Base-by-base conservation (phyloP, 768 basidiomycete species). In the Amanita molliuscula region DNA sequence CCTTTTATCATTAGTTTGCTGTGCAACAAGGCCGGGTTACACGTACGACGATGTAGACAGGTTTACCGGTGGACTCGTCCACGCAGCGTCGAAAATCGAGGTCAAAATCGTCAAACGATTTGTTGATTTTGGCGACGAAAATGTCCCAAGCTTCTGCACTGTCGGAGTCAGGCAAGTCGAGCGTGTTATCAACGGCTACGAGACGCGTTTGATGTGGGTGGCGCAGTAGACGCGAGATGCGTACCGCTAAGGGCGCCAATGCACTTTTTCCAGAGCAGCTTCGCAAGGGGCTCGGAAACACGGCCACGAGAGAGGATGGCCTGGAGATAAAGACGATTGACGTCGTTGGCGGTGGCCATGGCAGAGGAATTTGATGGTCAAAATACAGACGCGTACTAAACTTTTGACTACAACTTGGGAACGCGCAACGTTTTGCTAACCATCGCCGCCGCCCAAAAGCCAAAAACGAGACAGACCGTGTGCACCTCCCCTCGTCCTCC, bases 371-470 rank as follows among this genome's bases (percentile, higher is more conserved):
- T 41, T 52, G 41, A 50, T 55, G 41, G 36, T 54, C 33, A 23
- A 34, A 29, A 48, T 48, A 45, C 42, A 52, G 58, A 62, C 57
- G 62, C 60, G 64, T n/a, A n/a, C n/a, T n/a, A 53, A 53, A 56
- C 28, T 52, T 44, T 36, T 42, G 20, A 54, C 58, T 66, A 88
- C 41, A 78, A 58, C 68, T 92, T 92, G 10, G 89, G 88, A 46
- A 97, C 80, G 44, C 82, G 77, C 41, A 99, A 72, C 13, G 96
- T 98, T 70, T 98, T 98, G 75, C 90, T 94, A 55, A 99, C 88
- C 95, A 99, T 98, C 43, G 88, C 86, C 13, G 92, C 85, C 7
- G 88, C 95, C 94, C 93, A 98, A 10, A 73, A 62, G 6, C 71
- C 84, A 65, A 92, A 90, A n/a, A 94, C 60, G 31, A 88, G 54